Percentiles rank a stretch among this genome's conserved stretches.
Conservation (phyloP, 2,329 filamentous ascomycete species). For the Colletotrichum sidae region DNA sequence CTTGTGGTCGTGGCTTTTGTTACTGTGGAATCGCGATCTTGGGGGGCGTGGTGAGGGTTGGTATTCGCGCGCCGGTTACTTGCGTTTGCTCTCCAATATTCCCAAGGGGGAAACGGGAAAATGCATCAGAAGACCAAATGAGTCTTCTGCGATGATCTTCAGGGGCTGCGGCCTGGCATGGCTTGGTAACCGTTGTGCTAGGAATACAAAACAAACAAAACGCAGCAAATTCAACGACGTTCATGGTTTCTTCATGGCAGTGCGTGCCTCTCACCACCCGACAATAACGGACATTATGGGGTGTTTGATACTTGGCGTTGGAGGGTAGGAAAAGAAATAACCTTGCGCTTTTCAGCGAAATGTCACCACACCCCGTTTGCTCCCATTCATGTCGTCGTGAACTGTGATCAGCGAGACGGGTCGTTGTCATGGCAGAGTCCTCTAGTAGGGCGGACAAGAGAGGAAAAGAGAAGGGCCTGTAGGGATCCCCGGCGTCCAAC, state of each 20-base stretch:
- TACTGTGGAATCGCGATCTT: slow-evolving; percentile 9
- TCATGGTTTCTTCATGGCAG: slow-evolving; percentile 11
- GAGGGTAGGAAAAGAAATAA: slow-evolving; percentile 24
- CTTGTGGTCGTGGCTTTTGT: slow-evolving; percentile 6
- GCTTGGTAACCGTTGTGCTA: slow-evolving; percentile 38
- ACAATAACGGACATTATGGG: slow-evolving; percentile 13
- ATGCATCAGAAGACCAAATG: slow-evolving; percentile 37
- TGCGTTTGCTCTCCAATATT: slow-evolving; percentile 38
- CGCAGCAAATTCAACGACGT: slow-evolving; percentile 37
- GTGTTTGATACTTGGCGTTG: slow-evolving; percentile 22
- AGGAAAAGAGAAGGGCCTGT: too few relatives aligned
- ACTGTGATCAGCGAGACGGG: not conserved
- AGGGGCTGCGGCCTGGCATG: slow-evolving; percentile 38
- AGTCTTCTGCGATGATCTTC: slow-evolving; percentile 35
- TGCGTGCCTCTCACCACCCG: slow-evolving; percentile 11
- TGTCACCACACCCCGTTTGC: slow-evolving; percentile 8
- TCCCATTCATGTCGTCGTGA: not conserved
- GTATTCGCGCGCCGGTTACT: slow-evolving; percentile 25
- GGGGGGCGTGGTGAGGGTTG: slow-evolving; percentile 18
- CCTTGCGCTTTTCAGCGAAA: slow-evolving; percentile 23
- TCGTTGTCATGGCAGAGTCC: too few relatives aligned
- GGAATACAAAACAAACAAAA: slow-evolving; percentile 36
- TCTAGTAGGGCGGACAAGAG: too few relatives aligned
- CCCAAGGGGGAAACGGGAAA: slow-evolving; percentile 30
- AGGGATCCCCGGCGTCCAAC: too few relatives aligned